Percentiles rank a stretch among this genome's conserved stretches.
These are phyloP conservation scores for Pichia scutulata DNA, from an alignment of 805 yeast species.

Conservation along the genomic window DNA sequence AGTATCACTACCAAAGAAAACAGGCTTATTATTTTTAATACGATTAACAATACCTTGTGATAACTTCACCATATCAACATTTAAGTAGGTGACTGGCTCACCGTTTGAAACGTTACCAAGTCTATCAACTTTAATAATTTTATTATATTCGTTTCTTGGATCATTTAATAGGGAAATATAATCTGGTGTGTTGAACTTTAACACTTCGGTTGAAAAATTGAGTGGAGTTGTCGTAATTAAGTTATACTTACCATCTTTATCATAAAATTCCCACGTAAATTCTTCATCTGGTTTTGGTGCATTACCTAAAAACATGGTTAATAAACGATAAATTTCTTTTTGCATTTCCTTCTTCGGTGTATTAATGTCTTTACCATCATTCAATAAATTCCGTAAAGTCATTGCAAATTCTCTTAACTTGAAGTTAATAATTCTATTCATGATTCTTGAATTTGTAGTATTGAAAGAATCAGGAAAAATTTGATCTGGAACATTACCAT, in stretches of 20 bases:
- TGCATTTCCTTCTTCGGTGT: constrained; percentile 35
- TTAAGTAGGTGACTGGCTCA: constrained; percentile 64
- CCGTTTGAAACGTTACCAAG: constrained; percentile 69
- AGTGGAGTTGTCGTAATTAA: constrained; percentile 51
- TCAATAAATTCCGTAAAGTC: constrained; percentile 43
- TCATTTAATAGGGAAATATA: constrained; percentile 69
- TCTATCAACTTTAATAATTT: constrained; percentile 61
- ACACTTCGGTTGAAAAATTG: constrained; percentile 50
- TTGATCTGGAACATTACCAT: constrained; percentile 72
- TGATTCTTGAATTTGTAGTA: constrained; percentile 40
- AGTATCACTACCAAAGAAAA: constrained; percentile 87
- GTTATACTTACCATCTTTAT: constrained; percentile 52
- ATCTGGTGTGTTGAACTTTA: constrained; percentile 43
- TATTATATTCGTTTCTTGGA: constrained; percentile 65
- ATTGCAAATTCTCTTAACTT: constrained; percentile 76
- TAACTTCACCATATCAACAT: constrained; percentile 51
- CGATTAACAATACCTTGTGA: constrained; percentile 58
- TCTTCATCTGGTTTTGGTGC: constrained; percentile 69
- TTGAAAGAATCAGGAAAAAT: constrained; percentile 61
- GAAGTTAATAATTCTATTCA: constrained; percentile 58
- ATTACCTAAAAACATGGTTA: constrained; percentile 63
- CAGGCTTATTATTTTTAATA: constrained; percentile 66
- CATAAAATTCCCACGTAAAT: constrained; percentile 68
- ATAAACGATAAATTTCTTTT: constrained; percentile 54
- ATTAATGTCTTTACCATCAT: constrained; percentile 34